A percentile compares a stretch with the other conserved stretches of the same genome.
Conservation (phyloP, 352 stramenopile genomes). For the Phytophthora brassicae region DNA sequence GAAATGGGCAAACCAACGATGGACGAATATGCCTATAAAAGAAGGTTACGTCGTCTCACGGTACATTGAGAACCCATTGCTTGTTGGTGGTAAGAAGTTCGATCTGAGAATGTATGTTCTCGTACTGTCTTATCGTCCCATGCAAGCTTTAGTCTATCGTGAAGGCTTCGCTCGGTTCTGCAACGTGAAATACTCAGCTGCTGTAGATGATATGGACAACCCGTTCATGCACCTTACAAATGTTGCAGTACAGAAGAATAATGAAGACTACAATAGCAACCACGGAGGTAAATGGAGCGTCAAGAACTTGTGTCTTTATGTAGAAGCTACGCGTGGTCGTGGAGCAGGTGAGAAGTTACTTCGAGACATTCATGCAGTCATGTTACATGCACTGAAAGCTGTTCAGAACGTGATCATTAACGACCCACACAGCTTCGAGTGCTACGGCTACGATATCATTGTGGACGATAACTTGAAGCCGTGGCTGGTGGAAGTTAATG, state of each 20-base stretch:
- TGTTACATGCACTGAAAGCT: constrained; percentile 82
- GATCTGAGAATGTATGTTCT: constrained; percentile 93
- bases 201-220: constrained; percentile 89
- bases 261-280: constrained; percentile 90
- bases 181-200: constrained; percentile 88
- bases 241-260: constrained; percentile 90
- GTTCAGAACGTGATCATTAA: constrained; percentile 94
- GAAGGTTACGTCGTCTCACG: constrained; percentile 89
- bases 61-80: constrained; percentile 90
- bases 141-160: constrained; percentile 78
- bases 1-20: constrained; percentile 84
- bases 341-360: constrained; percentile 62
- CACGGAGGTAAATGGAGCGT: constrained; percentile 92
- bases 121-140: constrained; percentile 87
- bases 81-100: constrained; percentile 94
- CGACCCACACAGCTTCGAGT: constrained; percentile 94
- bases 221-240: constrained; percentile 90
- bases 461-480: constrained; percentile 91
- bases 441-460: constrained; percentile 95
- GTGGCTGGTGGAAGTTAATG: constrained; percentile 92
- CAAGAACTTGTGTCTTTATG: constrained; percentile 81
- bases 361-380: constrained; percentile 71
- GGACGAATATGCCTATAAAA: constrained; percentile 68
- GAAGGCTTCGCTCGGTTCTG: constrained; percentile 93
- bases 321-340: constrained; percentile 70